These are phyloP conservation scores for Pogostemon cablin DNA, from an alignment of 257 asterid genomes.

Conservation along the genomic window DNA sequence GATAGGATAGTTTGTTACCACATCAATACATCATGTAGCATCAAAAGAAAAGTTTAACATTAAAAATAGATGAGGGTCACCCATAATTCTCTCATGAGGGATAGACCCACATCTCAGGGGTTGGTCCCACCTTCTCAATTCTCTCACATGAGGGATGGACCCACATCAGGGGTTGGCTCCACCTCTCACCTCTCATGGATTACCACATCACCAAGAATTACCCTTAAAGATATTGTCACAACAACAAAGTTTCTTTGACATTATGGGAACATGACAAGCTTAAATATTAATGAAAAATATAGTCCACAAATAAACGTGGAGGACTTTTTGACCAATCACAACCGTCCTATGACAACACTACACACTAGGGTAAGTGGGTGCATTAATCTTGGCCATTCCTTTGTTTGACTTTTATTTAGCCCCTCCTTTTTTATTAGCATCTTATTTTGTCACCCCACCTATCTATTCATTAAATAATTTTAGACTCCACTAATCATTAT, in stretches of 20 bases:
- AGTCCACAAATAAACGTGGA: conserved; percentile 1
- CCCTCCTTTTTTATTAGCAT: background rate
- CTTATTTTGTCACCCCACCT: conserved; percentile 11
- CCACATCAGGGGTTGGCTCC: too few species aligned
- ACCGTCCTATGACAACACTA: conserved; percentile 24
- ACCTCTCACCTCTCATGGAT: too few species aligned
- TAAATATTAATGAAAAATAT: background rate
- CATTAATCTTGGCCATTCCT: background rate
- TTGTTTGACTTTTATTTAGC: conserved; percentile 9
- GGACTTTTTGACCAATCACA: background rate
- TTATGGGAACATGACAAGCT: conserved; percentile 19
- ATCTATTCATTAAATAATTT: background rate
- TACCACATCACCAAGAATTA: background rate
- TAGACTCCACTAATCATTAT: background rate
- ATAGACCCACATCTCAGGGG: too few species aligned
- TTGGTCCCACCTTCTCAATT: too few species aligned
- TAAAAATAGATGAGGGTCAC: too few species aligned
- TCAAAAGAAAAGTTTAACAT: too few species aligned
- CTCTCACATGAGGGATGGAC: too few species aligned
- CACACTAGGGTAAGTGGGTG: background rate
- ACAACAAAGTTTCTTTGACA: background rate
- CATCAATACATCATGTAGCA: too few species aligned
- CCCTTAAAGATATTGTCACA: background rate
- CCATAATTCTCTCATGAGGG: too few species aligned
- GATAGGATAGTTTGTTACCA: too few species aligned